phyloP scores from a whole-genome alignment of 2,329 filamentous ascomycete species.

The Fusarium euwallaceae region DNA sequence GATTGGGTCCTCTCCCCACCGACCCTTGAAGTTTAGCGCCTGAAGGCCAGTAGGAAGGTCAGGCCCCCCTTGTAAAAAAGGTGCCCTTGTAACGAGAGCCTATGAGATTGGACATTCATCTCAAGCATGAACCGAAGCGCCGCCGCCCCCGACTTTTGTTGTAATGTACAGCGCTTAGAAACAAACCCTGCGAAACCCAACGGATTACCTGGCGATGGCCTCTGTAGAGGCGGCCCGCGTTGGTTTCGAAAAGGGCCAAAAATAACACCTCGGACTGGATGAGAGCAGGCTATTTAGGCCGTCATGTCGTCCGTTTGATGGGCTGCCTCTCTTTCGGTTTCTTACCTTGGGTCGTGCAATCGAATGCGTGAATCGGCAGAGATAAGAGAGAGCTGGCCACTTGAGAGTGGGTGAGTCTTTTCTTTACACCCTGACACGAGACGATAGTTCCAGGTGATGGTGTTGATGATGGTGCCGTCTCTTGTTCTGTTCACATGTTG shows the following conservation, averaged over 20 bases:
- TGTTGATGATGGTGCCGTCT: background rate
- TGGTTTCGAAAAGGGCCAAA: conserved; percentile 1
- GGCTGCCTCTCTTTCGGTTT: conserved; percentile 33
- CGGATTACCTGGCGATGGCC: background rate
- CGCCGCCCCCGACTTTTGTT: background rate
- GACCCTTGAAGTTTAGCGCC: background rate
- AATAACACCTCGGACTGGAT: background rate
- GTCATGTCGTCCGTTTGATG: background rate
- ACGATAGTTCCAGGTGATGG: background rate
- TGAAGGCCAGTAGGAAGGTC: background rate
- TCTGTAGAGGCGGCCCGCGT: background rate
- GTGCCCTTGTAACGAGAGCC: background rate
- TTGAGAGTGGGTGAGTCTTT: background rate
- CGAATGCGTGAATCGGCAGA: conserved; percentile 1
- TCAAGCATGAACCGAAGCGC: background rate
- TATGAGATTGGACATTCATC: background rate
- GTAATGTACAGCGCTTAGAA: background rate
- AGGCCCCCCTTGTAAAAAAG: background rate
- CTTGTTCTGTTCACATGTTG: background rate
- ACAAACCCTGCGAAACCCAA: background rate
- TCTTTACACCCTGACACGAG: background rate
- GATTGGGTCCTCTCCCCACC: background rate
- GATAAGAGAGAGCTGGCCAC: background rate
- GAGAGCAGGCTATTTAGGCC: conserved; percentile 15
- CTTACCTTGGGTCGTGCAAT: background rate